phyloP scores from a whole-genome alignment of 2,329 filamentous ascomycete genomes.

The Periconia macrospinosa region DNA sequence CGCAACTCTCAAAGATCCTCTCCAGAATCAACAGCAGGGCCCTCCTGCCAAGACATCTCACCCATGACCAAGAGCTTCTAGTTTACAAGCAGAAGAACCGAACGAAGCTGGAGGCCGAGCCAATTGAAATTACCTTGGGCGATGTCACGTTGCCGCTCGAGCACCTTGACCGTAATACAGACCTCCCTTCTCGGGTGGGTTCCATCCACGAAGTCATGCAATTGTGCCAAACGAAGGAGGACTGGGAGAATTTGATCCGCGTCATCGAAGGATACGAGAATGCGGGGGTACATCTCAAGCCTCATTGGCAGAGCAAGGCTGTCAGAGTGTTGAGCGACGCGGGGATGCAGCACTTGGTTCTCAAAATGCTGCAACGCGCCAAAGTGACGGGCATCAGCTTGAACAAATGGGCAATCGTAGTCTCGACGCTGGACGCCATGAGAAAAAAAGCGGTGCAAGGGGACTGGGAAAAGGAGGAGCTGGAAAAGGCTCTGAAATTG shows the following conservation, averaged over 20 bases:
- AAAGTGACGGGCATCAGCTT: conserved; percentile 29
- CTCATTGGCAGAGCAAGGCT: conserved; percentile 16
- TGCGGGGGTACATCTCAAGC: conserved; percentile 22
- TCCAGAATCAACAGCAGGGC: conserved; percentile 46
- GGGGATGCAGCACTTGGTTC: conserved; percentile 29
- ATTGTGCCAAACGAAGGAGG: conserved; percentile 24
- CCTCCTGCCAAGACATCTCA: conserved; percentile 49
- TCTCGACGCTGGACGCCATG: conserved; percentile 39
- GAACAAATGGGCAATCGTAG: conserved; percentile 24
- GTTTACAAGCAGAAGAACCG: conserved; percentile 46
- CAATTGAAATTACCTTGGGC: conserved; percentile 47
- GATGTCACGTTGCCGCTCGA: conserved; percentile 39
- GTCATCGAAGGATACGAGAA: conserved; percentile 34
- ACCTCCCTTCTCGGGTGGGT: conserved; percentile 18
- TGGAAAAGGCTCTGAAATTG: conserved; percentile 42
- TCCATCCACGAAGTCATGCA: conserved; percentile 17
- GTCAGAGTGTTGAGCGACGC: conserved; percentile 20
- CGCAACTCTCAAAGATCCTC: conserved; percentile 46
- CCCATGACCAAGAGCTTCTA: conserved; percentile 43
- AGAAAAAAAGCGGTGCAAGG: conserved; percentile 35
- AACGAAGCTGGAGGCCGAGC: conserved; percentile 46
- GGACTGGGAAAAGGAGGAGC: conserved; percentile 41
- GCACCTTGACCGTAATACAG: conserved; percentile 29
- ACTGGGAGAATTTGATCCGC: conserved; percentile 40
- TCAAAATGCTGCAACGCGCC: conserved; percentile 33